These are phyloP conservation scores for Crithidia expoeki DNA, from an alignment of 208 protist species.

Conservation along the genomic window DNA sequence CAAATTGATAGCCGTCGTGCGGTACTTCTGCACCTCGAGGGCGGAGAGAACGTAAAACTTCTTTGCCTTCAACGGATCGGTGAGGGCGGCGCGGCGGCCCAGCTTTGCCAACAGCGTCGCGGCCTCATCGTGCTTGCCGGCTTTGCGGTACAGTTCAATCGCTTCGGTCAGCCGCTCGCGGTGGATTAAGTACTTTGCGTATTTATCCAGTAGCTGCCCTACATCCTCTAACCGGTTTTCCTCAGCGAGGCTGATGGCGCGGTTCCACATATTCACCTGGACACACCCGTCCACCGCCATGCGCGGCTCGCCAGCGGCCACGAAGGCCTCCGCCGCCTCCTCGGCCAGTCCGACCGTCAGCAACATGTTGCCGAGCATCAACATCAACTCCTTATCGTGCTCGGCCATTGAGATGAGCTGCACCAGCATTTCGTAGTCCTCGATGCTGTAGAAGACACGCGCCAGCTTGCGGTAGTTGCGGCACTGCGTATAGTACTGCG, in stretches of 20 bases:
- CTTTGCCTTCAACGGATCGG: slow-evolving; percentile 91
- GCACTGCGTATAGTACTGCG: slow-evolving; percentile 95
- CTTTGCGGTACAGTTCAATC: slow-evolving; percentile 97
- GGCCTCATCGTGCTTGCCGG: slow-evolving; percentile 92
- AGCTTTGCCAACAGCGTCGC: slow-evolving; percentile 93
- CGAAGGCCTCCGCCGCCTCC: slow-evolving; percentile 88
- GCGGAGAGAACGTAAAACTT: slow-evolving; percentile 97
- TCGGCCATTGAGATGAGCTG: slow-evolving; percentile 88
- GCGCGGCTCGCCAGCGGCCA: slow-evolving; percentile 87
- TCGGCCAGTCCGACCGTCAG: slow-evolving; percentile 91
- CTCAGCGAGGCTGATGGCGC: slow-evolving; percentile 92
- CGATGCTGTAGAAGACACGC: slow-evolving; percentile 91
- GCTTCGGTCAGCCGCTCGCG: slow-evolving; percentile 91
- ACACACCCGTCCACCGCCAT: slow-evolving; percentile 95
- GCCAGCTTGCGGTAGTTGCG: slow-evolving; percentile 89
- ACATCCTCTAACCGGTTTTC: slow-evolving; percentile 86
- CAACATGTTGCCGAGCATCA: slow-evolving; percentile 90
- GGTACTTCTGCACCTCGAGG: slow-evolving; percentile 94
- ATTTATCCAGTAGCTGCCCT: slow-evolving; percentile 85
- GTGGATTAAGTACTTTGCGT: slow-evolving; percentile 90
- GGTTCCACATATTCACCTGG: slow-evolving; percentile 93
- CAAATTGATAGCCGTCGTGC: slow-evolving; percentile 69
- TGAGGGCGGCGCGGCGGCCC: slow-evolving; percentile 67
- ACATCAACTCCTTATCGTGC: slow-evolving; percentile 90
- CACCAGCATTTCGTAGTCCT: slow-evolving; percentile 92